Evolutionary conservation across 805 yeast genomes (phyloP).

Genomic region (Zygotorulaspora sp.): DNA sequence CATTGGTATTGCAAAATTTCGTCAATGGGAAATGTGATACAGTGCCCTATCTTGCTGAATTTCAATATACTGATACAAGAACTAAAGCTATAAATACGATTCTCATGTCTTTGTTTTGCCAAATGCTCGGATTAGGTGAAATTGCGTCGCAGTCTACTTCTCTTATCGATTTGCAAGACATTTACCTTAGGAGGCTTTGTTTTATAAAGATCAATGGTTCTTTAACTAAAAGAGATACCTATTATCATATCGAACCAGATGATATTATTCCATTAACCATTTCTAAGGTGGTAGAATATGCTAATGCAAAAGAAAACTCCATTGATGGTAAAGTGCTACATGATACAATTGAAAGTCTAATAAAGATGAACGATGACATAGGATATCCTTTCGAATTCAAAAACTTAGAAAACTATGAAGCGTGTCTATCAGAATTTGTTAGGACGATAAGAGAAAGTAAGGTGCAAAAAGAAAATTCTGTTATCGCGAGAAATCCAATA

Average conservation of each 20-base stretch:
- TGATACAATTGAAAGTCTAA: slow-evolving; percentile 21
- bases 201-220: slow-evolving; percentile 21
- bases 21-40: slow-evolving; percentile 9
- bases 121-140: slow-evolving; percentile 17
- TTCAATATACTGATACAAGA: slow-evolving; percentile 14
- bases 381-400: slow-evolving; percentile 21
- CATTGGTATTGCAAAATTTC: slow-evolving; percentile 21
- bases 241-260: slow-evolving; percentile 13
- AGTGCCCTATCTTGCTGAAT: slow-evolving; percentile 14
- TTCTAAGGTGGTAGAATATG: slow-evolving; percentile 7
- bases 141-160: slow-evolving; percentile 12
- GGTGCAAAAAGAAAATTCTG: background rate
- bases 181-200: slow-evolving; percentile 20
- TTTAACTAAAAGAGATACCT: slow-evolving; percentile 7
- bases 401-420: slow-evolving; percentile 14
- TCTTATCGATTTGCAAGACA: slow-evolving; percentile 12
- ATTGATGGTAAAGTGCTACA: slow-evolving; percentile 6
- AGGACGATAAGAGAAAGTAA: slow-evolving; percentile 1
- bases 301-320: slow-evolving; percentile 1
- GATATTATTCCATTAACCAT: slow-evolving; percentile 15
- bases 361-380: slow-evolving; percentile 13
- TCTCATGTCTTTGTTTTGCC: slow-evolving; percentile 21
- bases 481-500: slow-evolving; percentile 15
- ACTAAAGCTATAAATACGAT: slow-evolving; percentile 19
- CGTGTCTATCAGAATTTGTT: slow-evolving; percentile 12